phyloP scores from a whole-genome alignment of 805 yeast species.

The Wickerhamiella vanderwaltii region DNA sequence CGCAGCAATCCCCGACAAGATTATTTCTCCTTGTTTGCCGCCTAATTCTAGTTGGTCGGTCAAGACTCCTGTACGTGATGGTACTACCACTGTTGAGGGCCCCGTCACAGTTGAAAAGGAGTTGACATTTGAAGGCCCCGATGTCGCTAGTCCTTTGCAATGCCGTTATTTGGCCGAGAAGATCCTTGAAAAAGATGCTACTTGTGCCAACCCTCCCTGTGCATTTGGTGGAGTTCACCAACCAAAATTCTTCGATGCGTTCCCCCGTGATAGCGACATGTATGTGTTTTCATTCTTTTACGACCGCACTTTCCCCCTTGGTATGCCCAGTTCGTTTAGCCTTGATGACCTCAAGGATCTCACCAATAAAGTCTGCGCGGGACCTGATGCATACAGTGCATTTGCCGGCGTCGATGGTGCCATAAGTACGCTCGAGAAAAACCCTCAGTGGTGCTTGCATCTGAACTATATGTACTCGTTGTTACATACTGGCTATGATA shows the following conservation, averaged over 20 bases:
- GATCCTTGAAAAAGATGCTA: constrained; percentile 69
- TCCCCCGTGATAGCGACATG: constrained; percentile 62
- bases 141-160: constrained; percentile 57
- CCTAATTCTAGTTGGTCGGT: constrained; percentile 54
- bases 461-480: constrained; percentile 80
- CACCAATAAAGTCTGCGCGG: constrained; percentile 75
- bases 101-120: constrained; percentile 13
- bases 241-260: constrained; percentile 74
- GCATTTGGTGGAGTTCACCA: constrained; percentile 96
- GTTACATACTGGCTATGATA: constrained; percentile 92
- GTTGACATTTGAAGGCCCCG: constrained; percentile 57
- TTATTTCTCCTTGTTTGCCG: constrained; percentile 74
- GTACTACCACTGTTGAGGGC: constrained; percentile 19
- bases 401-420: constrained; percentile 55
- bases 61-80: constrained; percentile 43
- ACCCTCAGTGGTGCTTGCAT: constrained; percentile 93
- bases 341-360: constrained; percentile 72
- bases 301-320: constrained; percentile 87
- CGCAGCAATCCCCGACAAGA: constrained; percentile 22
- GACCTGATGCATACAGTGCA: constrained; percentile 62
- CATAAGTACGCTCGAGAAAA: constrained; percentile 49
- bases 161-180: constrained; percentile 78
- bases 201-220: constrained; percentile 69
- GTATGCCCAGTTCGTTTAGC: constrained; percentile 86
- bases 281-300: constrained; percentile 89